Conservation (phyloP, 208 protist genomes). For the Trypanosoma lewisi region DNA sequence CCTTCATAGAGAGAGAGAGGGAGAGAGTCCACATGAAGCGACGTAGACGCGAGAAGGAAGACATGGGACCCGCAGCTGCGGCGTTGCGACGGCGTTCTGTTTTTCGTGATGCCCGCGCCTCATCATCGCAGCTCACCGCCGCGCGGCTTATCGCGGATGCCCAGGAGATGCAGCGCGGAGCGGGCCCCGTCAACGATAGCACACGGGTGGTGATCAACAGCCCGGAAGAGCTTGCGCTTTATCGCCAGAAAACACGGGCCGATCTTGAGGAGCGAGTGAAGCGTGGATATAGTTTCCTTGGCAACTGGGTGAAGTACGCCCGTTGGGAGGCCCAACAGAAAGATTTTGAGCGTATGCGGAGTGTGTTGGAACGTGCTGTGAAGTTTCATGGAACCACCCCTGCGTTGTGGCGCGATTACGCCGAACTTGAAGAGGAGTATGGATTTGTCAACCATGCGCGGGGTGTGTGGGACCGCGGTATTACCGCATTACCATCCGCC, state of each 20-base stretch:
- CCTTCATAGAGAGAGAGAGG: background rate
- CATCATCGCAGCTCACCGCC: constrained; percentile 94
- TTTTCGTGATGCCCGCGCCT: constrained; percentile 69
- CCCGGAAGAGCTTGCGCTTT: constrained; percentile 93
- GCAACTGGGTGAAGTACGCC: constrained; percentile 96
- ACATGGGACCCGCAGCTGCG: constrained; percentile 75
- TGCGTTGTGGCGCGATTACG: constrained; percentile 96
- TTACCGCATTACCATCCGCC: constrained; percentile 93
- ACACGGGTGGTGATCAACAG: constrained; percentile 95
- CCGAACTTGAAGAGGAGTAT: constrained; percentile 98
- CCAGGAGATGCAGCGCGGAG: constrained; percentile 90
- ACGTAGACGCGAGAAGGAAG: constrained; percentile 25
- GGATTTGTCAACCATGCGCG: constrained; percentile 96
- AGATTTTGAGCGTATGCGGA: constrained; percentile 94
- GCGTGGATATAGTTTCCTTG: constrained; percentile 67
- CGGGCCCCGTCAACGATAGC: constrained; percentile 41
- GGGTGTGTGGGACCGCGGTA: constrained; percentile 96
- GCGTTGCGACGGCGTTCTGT: constrained; percentile 60
- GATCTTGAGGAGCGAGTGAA: constrained; percentile 95
- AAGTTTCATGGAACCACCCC: constrained; percentile 89
- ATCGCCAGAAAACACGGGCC: constrained; percentile 91
- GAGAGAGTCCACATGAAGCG: constrained; percentile 60
- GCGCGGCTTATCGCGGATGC: constrained; percentile 97
- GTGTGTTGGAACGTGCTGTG: constrained; percentile 94
- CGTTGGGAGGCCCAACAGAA: constrained; percentile 97